These are phyloP conservation scores for Lyophyllum decastes DNA, from an alignment of 768 basidiomycete genomes.

Conservation along the genomic window DNA sequence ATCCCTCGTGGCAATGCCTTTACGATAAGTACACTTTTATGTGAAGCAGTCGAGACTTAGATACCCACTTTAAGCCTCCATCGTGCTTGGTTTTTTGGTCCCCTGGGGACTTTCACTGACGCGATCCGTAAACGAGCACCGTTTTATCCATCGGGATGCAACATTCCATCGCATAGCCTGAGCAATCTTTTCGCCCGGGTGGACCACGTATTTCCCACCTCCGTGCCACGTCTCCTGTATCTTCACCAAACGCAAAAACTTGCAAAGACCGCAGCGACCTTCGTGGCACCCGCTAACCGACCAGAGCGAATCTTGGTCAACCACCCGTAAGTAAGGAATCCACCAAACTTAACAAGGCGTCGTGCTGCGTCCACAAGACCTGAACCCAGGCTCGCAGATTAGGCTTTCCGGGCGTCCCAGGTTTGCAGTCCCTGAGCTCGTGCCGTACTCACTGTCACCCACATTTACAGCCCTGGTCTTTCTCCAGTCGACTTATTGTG, in stretches of 20 bases:
- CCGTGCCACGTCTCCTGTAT: no score
- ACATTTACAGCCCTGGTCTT: not conserved
- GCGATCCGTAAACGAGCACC: no score
- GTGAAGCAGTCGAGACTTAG: no score
- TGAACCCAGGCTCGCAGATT: not conserved
- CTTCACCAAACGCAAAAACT: not conserved
- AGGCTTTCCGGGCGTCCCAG: not conserved
- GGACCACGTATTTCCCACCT: no score
- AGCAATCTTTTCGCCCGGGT: no score
- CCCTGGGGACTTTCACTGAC: no score
- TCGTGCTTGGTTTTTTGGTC: no score
- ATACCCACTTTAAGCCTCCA: no score
- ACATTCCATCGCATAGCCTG: no score
- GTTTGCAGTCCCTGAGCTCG: not conserved
- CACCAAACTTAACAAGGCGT: not conserved
- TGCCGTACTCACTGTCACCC: not conserved
- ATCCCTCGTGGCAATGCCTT: no score
- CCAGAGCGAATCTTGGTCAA: not conserved
- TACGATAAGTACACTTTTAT: no score
- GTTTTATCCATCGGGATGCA: no score
- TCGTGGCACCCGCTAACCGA: slow-evolving; percentile 1
- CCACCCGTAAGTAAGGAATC: not conserved
- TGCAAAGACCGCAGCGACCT: not conserved
- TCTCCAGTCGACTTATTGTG: not conserved
- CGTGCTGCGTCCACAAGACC: not conserved